A percentile compares a stretch with the other conserved stretches of the same genome.
phyloP scores from a whole-genome alignment of 2,329 filamentous ascomycete genomes.

The Aspergillus brasiliensis region DNA sequence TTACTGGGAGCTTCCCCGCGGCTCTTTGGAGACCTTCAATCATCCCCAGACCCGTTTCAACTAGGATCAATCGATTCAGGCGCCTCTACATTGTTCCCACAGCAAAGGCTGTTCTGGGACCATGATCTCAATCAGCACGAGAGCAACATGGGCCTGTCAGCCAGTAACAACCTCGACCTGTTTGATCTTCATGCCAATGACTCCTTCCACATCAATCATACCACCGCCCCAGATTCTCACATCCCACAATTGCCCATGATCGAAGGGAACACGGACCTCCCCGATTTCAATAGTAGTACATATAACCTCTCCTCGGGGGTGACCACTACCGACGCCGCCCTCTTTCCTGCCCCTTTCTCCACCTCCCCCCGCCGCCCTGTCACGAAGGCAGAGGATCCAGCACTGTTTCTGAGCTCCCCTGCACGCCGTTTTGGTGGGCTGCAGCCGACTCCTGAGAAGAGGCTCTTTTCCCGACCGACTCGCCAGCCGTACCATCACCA shows the following conservation, averaged over 20 bases:
- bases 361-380: constrained; percentile 47
- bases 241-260: constrained; percentile 42
- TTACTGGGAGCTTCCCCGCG: constrained; percentile 48
- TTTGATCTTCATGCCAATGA: constrained; percentile 23
- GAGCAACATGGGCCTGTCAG: constrained; percentile 19
- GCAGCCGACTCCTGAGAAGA: constrained; percentile 34
- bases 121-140: constrained; percentile 36
- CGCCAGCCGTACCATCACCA: constrained; percentile 54
- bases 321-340: constrained; percentile 36
- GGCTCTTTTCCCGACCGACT: constrained; percentile 28
- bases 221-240: constrained; percentile 22
- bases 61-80: constrained; percentile 55
- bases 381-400: constrained; percentile 47
- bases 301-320: constrained; percentile 32
- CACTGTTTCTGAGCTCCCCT: constrained; percentile 52
- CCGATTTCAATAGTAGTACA: constrained; percentile 31
- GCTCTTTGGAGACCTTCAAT: constrained; percentile 57
- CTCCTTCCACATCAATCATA: constrained; percentile 22
- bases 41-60: constrained; percentile 60
- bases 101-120: constrained; percentile 56
- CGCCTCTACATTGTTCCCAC: constrained; percentile 60
- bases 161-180: constrained; percentile 21
- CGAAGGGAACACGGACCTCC: constrained; percentile 36
- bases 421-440: constrained; percentile 49
- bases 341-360: constrained; percentile 48